phyloP scores from a whole-genome alignment of 345 rosid genomes.

The Hypericum perforatum region DNA sequence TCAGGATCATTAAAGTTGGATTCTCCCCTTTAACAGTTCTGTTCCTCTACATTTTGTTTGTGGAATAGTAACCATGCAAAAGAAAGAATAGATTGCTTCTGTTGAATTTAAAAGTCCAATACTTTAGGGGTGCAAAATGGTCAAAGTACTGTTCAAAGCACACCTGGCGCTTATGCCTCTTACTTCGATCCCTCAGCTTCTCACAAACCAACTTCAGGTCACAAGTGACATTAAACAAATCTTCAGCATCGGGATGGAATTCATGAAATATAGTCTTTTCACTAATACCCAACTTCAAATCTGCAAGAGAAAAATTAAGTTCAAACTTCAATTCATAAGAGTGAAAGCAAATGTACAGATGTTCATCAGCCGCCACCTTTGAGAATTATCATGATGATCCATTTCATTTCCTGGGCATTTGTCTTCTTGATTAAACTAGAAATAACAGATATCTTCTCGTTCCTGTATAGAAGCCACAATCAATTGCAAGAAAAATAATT shows the following conservation, averaged over 20 bases:
- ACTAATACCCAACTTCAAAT: conserved; percentile 85
- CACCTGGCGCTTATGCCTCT: conserved; percentile 95
- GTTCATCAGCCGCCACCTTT: conserved; percentile 38
- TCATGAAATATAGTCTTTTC: conserved; percentile 91
- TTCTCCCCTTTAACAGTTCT: too few species aligned
- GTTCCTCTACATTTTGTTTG: too few species aligned
- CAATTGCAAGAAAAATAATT: too few species aligned
- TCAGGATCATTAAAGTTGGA: too few species aligned
- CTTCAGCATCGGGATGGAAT: conserved; percentile 97
- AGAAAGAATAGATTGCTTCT: too few species aligned
- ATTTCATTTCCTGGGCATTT: conserved; percentile 94
- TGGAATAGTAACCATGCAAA: too few species aligned
- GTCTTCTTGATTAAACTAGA: conserved; percentile 80
- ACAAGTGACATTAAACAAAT: conserved; percentile 91
- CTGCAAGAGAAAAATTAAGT: conserved; percentile 27
- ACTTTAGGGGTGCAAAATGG: background rate
- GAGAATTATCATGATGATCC: conserved; percentile 85
- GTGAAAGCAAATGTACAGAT: background rate
- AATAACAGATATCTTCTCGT: conserved; percentile 53
- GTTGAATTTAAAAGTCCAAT: too few species aligned
- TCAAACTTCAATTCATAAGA: conserved; percentile 2
- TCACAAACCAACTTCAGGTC: conserved; percentile 92
- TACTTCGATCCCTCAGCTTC: conserved; percentile 61
- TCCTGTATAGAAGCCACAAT: conserved; percentile 25
- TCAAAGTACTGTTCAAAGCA: background rate